phyloP scores from a whole-genome alignment of 140 eudicot genomes.

The Senecio squalidus region DNA sequence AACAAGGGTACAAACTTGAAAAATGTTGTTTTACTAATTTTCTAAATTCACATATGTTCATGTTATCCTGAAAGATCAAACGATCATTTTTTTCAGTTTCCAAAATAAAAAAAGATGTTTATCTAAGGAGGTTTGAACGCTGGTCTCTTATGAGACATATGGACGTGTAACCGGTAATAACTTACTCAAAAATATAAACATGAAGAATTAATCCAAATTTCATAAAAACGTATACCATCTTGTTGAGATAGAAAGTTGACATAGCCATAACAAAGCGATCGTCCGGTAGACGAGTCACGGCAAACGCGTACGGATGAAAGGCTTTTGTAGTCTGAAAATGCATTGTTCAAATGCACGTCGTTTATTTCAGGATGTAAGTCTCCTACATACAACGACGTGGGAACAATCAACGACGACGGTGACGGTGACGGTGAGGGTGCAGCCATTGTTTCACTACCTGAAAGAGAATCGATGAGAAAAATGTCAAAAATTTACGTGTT shows the following conservation, averaged over 20 bases:
- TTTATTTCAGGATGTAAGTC: conserved; percentile 62
- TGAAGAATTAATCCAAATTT: neutral
- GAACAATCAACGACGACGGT: conserved; percentile 20
- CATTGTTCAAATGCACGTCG: conserved; percentile 40
- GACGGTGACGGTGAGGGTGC: conserved; percentile 12
- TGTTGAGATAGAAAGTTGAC: conserved; percentile 65
- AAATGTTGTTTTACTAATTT: too few relatives aligned
- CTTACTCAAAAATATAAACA: neutral
- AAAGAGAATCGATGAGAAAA: neutral
- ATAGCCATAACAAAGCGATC: conserved; percentile 86
- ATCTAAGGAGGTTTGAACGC: too few relatives aligned
- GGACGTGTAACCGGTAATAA: too few relatives aligned
- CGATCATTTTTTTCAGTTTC: too few relatives aligned
- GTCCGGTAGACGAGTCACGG: conserved; percentile 55
- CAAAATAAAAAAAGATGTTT: too few relatives aligned
- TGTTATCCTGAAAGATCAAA: neutral
- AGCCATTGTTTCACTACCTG: conserved; percentile 28
- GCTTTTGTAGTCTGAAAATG: conserved; percentile 52
- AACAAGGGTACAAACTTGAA: too few relatives aligned
- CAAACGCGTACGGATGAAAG: conserved; percentile 69
- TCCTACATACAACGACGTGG: conserved; percentile 79
- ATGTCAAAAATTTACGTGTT: conserved; percentile 14
- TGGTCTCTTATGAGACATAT: too few relatives aligned
- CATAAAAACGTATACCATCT: conserved; percentile 51
- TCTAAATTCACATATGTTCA: neutral